Conservation (phyloP, 2,329 filamentous ascomycete species). For the Colletotrichum echinochloae region DNA sequence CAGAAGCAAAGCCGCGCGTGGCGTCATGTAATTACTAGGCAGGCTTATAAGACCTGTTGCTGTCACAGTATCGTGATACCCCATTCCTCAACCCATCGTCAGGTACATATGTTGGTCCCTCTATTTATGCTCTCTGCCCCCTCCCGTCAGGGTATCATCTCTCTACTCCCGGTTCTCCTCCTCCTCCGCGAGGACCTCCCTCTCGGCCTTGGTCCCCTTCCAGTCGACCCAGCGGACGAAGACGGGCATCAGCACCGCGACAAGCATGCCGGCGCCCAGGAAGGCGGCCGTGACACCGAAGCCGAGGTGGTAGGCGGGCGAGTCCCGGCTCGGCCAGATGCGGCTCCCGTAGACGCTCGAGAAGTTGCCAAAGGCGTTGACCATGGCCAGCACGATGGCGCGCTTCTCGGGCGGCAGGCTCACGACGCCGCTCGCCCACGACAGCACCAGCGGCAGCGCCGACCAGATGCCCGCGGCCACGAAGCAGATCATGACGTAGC, state of each 20-base stretch:
- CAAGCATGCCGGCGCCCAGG: constrained; percentile 44
- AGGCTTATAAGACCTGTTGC: neutral
- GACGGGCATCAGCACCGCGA: constrained; percentile 44
- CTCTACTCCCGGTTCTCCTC: neutral
- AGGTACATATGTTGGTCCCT: neutral
- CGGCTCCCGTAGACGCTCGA: constrained; percentile 48
- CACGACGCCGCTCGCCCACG: constrained; percentile 47
- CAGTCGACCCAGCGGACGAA: constrained; percentile 40
- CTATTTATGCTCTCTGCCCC: too few species aligned
- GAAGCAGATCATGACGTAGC: constrained; percentile 49
- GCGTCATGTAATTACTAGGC: neutral
- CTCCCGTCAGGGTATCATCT: neutral
- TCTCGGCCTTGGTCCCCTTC: constrained; percentile 41
- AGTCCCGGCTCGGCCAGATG: constrained; percentile 46
- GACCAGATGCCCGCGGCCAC: constrained; percentile 45
- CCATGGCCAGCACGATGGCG: constrained; percentile 49
- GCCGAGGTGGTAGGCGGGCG: constrained; percentile 45
- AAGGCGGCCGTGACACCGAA: constrained; percentile 49
- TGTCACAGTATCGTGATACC: neutral
- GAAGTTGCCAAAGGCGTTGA: constrained; percentile 50
- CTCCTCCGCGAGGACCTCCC: constrained; percentile 24
- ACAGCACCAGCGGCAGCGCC: constrained; percentile 45
- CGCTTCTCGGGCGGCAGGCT: constrained; percentile 48
- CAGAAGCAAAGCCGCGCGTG: neutral
- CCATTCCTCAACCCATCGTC: neutral